phyloP scores from a whole-genome alignment of 257 asterid species.

The Solanum pinnatisectum region DNA sequence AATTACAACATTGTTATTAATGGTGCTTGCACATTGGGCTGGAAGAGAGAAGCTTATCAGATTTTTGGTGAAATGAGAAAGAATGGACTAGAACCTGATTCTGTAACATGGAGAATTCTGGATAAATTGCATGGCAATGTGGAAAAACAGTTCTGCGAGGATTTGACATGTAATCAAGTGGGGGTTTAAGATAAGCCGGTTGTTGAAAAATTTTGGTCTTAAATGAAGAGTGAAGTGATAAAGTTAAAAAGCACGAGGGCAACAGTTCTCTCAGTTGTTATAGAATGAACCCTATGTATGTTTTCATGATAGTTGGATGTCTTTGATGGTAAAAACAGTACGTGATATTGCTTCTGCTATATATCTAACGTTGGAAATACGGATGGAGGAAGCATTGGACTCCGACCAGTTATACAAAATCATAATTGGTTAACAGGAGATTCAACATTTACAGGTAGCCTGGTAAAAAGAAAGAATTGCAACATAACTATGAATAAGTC shows the following conservation, averaged over 20 bases:
- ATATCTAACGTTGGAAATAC: neutral
- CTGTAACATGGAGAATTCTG: slow-evolving; percentile 83
- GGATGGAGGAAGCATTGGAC: neutral
- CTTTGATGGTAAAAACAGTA: neutral
- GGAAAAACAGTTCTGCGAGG: neutral
- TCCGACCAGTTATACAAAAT: neutral
- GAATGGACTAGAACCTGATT: slow-evolving; percentile 64
- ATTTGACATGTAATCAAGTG: neutral
- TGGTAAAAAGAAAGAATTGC: neutral
- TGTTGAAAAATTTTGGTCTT: neutral
- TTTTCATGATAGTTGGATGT: neutral
- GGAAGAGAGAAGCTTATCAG: slow-evolving; percentile 77
- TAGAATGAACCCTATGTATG: neutral
- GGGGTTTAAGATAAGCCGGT: neutral
- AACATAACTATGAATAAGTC: neutral
- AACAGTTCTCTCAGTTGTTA: neutral
- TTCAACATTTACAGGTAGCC: neutral
- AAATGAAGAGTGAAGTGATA: neutral
- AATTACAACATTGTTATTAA: slow-evolving; percentile 71
- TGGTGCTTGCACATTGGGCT: slow-evolving; percentile 51
- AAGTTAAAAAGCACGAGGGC: neutral
- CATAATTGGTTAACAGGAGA: neutral
- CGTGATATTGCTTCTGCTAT: neutral
- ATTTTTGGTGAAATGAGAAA: slow-evolving; percentile 73
- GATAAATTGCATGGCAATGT: slow-evolving; percentile 41